phyloP scores from a whole-genome alignment of 2,329 filamentous ascomycete species.

The Paecilomyces niveus region DNA sequence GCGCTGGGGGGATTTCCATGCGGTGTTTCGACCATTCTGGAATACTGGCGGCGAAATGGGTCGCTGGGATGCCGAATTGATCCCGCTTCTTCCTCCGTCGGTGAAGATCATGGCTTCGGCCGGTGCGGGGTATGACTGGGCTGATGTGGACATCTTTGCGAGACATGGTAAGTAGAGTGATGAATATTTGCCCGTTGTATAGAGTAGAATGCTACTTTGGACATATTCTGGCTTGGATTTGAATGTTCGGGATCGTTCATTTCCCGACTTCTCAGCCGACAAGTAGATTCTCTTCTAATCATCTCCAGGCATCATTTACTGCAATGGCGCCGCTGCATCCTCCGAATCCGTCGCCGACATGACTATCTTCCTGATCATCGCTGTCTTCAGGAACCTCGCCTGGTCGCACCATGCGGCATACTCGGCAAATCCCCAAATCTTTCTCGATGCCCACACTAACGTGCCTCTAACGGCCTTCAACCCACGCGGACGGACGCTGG shows the following conservation, averaged over 20 bases:
- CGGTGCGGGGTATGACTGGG: constrained; percentile 62
- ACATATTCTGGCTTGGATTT: not conserved
- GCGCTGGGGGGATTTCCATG: constrained; percentile 31
- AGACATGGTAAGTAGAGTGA: constrained; percentile 7
- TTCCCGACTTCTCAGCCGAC: not conserved
- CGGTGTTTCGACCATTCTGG: constrained; percentile 53
- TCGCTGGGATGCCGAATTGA: constrained; percentile 55
- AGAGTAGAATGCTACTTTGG: not conserved
- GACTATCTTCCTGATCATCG: constrained; percentile 36
- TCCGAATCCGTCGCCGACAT: constrained; percentile 41
- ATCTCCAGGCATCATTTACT: constrained; percentile 33
- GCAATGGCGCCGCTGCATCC: constrained; percentile 37
- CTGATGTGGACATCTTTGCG: constrained; percentile 47
- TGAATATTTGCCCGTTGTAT: constrained; percentile 5
- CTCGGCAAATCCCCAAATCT: constrained; percentile 26
- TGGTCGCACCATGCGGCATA: constrained; percentile 43
- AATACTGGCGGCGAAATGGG: constrained; percentile 61
- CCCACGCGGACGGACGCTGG: constrained; percentile 42
- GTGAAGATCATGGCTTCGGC: constrained; percentile 59
- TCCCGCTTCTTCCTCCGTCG: constrained; percentile 47
- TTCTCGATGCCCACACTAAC: constrained; percentile 5
- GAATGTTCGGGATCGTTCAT: not conserved
- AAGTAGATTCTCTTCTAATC: not conserved
- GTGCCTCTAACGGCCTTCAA: constrained; percentile 39
- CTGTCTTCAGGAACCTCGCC: constrained; percentile 46